A percentile compares a stretch with the other conserved stretches of the same genome.
These are phyloP conservation scores for Camelina laxa DNA, from an alignment of 345 rosid species.

Conservation along the genomic window DNA sequence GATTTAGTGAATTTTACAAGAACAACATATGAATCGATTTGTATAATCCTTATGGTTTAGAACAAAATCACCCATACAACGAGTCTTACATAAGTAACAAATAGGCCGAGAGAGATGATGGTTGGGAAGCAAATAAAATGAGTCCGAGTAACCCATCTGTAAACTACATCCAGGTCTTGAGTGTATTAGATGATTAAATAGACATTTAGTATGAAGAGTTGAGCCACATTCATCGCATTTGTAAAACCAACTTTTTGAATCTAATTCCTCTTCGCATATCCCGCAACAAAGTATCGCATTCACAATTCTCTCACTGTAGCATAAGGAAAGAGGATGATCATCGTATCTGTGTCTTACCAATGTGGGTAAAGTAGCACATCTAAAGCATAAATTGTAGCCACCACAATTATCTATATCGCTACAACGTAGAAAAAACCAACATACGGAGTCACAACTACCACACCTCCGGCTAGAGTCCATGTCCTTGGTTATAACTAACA, in stretches of 20 bases:
- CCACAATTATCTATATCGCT: not conserved
- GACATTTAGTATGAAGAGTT: constrained; percentile 20
- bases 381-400: constrained; percentile 5
- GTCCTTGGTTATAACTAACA: not conserved
- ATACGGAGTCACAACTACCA: not conserved
- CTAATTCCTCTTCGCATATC: constrained; percentile 15
- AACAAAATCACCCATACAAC: not conserved
- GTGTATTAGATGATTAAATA: not conserved
- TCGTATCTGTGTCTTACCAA: constrained; percentile 12
- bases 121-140: not conserved
- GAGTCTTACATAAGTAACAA: not conserved
- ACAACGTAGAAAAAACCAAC: not conserved
- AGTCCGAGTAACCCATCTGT: accelerated
- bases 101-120: not conserved
- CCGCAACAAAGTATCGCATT: not conserved
- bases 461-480: not conserved
- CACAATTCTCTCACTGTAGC: not conserved
- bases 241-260: constrained; percentile 2
- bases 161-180: not conserved
- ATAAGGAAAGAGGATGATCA: constrained; percentile 28
- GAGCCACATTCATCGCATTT: not conserved
- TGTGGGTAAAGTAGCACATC: constrained; percentile 21
- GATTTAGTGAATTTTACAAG: not conserved
- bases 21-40: not conserved
- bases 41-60: not conserved